Evolutionary conservation across 2,329 filamentous ascomycete genomes (phyloP), one percentile per base, ranked within the genome.

Genomic region (Proliferodiscus dingleyae): DNA sequence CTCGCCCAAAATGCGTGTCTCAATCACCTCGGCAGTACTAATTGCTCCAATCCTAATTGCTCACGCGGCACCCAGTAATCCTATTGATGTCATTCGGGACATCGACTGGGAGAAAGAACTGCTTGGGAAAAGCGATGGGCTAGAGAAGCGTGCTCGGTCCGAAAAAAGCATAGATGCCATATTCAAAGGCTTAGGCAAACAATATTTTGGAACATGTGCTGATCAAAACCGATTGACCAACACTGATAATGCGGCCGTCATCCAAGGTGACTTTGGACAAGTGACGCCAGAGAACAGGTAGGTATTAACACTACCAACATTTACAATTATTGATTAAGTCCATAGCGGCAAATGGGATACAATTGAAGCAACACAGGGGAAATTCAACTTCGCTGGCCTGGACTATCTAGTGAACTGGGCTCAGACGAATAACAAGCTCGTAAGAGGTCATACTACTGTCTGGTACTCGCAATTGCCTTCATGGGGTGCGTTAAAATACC

Each of bases 371-470:
- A 21, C 40, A 5, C 45, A 43, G 18, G 72, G 71, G 49, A 58
- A 45, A 8, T 49, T 49, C 46, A 49, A 45, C 28, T 49, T 49
- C 23, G 37, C 19, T 11, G 38, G 38, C 18, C 23, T 45, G n/a
- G 46, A 49, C 33, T 39, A 24, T 18, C 33, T 49, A 11, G 46
- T 49, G 13, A 41, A 45, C 38, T 49, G 37, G 37, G 80, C 78
- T 10, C 60, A 61, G 2, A 50, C 61, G 43, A 80, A 83, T 63
- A 70, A 71, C 61, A 74, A 79, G 66, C 64, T 73, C 5, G 66
- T 82, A 52, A 77, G 81, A 51, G 81, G 81, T 5, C 81, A 85
- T 65, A 83, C 79, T 1, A 74, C 83, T 5, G 69, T 82, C 43
- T 85, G 80, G 81, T 74, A 84, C 68, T 72, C 68, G 29, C 74